Evolutionary conservation across 2,329 filamentous ascomycete species (phyloP).

Genomic region (Ramichloridium luteum): DNA sequence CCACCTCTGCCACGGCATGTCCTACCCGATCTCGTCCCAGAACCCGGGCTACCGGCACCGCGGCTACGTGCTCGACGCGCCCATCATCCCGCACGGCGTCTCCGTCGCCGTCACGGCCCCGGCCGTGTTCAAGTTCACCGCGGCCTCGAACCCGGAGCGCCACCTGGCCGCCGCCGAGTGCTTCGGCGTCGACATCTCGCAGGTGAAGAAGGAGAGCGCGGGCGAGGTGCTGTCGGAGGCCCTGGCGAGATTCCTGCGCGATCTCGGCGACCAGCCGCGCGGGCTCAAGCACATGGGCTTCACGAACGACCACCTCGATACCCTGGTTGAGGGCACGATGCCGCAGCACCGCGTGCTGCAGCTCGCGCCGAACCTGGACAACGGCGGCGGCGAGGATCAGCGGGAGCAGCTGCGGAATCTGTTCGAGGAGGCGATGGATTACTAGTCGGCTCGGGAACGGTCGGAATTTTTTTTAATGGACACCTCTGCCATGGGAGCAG

Average conservation of each 20-base stretch:
- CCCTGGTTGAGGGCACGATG: constrained; percentile 83
- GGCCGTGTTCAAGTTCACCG: constrained; percentile 89
- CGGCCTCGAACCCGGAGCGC: constrained; percentile 77
- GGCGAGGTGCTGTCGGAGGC: constrained; percentile 82
- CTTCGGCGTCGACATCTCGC: constrained; percentile 80
- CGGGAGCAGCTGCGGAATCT: constrained; percentile 36
- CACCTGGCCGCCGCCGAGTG: constrained; percentile 80
- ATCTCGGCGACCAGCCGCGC: constrained; percentile 78
- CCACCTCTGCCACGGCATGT: constrained; percentile 85
- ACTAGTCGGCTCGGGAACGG: too few relatives aligned
- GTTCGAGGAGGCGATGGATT: constrained; percentile 38
- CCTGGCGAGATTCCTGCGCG: constrained; percentile 64
- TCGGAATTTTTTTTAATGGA: too few relatives aligned
- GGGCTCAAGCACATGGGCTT: constrained; percentile 81
- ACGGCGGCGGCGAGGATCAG: constrained; percentile 33
- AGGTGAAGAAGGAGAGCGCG: constrained; percentile 78
- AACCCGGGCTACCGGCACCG: constrained; percentile 82
- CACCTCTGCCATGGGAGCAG: too few relatives aligned
- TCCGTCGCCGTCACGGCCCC: constrained; percentile 89
- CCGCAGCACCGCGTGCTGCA: constrained; percentile 84
- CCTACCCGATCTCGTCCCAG: constrained; percentile 90
- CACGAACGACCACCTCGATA: constrained; percentile 59
- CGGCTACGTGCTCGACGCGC: constrained; percentile 65
- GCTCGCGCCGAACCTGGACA: constrained; percentile 67
- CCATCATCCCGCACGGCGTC: constrained; percentile 91